Conservation (phyloP, 2,329 filamentous ascomycete species). For the Aspergillus arachidicola region DNA sequence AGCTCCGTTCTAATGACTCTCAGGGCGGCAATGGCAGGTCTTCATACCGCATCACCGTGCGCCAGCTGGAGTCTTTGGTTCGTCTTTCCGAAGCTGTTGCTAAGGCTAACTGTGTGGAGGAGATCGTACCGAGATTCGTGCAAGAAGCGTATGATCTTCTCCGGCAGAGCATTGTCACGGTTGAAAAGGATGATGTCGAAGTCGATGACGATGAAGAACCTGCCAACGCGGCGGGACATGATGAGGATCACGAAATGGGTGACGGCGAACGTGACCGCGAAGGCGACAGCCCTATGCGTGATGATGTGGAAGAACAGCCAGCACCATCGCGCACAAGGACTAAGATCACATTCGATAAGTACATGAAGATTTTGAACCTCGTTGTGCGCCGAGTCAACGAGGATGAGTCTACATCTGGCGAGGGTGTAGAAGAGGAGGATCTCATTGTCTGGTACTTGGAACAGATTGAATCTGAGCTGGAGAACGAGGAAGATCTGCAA, state of each 20-base stretch:
- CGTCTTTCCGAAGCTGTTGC: conserved; percentile 96
- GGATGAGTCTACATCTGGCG: conserved; percentile 73
- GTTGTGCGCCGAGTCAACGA: conserved; percentile 82
- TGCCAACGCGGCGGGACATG: conserved; percentile 49
- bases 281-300: conserved; percentile 58
- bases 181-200: conserved; percentile 96
- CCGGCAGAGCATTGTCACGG: conserved; percentile 92
- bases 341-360: conserved; percentile 94
- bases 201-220: conserved; percentile 74
- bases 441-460: conserved; percentile 90
- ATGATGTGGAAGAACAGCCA: conserved; percentile 49
- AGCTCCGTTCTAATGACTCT: conserved; percentile 87
- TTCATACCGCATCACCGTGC: conserved; percentile 95
- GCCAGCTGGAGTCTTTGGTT: conserved; percentile 94
- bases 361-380: conserved; percentile 84
- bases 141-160: conserved; percentile 89
- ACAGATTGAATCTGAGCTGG: conserved; percentile 80
- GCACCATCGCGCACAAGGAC: conserved; percentile 54
- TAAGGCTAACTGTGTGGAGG: conserved; percentile 93
- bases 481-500: conserved; percentile 79
- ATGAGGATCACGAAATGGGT: conserved; percentile 55
- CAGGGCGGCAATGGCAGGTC: conserved; percentile 93
- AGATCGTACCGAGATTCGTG: conserved; percentile 82
- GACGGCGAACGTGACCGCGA: conserved; percentile 45
- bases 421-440: conserved; percentile 82